Base-by-base conservation (phyloP, 352 stramenopile species). In the Phytopythium cucurbitacearum region DNA sequence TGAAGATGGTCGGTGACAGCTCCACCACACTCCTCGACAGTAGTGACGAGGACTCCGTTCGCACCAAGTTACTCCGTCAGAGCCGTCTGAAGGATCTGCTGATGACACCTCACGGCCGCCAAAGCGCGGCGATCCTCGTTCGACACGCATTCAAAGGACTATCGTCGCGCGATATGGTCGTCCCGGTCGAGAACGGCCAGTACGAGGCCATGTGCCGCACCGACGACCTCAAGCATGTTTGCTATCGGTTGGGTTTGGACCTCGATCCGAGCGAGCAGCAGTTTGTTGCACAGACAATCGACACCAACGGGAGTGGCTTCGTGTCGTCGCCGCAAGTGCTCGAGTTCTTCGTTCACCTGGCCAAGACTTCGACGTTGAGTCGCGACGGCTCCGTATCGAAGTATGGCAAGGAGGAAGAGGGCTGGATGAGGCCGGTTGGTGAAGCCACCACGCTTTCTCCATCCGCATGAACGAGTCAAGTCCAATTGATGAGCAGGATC, bases 101-200 rank as follows among this genome's bases (percentile, higher is more conserved):
- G 12, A 40, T 54, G 12, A 76, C 60, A 2, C 71, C 85, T 4
- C 75, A 78, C n/a, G 75, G 73, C 5, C 68, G 70, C 3, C 76
- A 82, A 40, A 91, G 78, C 34, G 81, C 78, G 10, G 78, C 72
- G 34, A 71, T 91, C 16, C 57, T 91, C 5, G 69, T 91, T 3
- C 71, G 81, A 9, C 81, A 91, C 15, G 78, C 78, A 4, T 91
- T 89, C 56, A 91, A 91, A 40, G 81, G 78, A 3, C 53, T 91
- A 3, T 68, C 75, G 16, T 58, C 78, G 1, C 61, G 78, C 1
- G 79, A 89, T 45, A 77, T 89, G 60, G 73, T 88, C 35, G 76
- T 89, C 9, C 73, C 76, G 0, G 76, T 88, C 12, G 74, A 87
- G 34, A 85, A 78, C 35, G 78, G 81, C 7, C 65, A 87, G 40